A percentile compares a stretch with the other conserved stretches of the same genome.
Conservation (phyloP, 345 rosid genomes). For the Sonneratia alba region DNA sequence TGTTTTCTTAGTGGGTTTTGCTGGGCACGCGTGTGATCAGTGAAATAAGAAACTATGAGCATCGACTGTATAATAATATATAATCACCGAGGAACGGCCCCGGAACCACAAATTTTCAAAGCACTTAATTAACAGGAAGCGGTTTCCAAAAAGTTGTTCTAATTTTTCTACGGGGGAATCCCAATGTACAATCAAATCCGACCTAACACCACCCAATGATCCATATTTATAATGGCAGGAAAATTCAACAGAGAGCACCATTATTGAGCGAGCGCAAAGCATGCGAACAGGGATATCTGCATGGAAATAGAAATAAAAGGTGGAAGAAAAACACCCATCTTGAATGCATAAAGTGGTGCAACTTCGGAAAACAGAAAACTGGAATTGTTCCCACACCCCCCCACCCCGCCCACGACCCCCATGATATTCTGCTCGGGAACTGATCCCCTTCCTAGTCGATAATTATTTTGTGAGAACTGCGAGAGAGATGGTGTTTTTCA, state of each 20-base stretch:
- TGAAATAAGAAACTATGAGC: background rate
- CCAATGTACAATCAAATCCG: background rate
- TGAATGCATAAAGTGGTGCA: background rate
- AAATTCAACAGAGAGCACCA: background rate
- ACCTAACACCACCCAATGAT: slow-evolving; percentile 10
- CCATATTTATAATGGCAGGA: background rate
- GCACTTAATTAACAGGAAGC: background rate
- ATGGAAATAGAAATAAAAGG: background rate
- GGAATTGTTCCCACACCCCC: background rate
- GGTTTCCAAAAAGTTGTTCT: background rate
- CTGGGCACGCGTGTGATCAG: background rate
- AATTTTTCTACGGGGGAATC: background rate
- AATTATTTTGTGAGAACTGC: too few species aligned
- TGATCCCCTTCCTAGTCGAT: too few species aligned
- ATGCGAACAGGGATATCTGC: background rate
- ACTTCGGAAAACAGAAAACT: background rate
- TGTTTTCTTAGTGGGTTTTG: background rate
- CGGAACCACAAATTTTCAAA: background rate
- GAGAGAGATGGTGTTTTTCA: too few species aligned
- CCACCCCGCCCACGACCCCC: too few species aligned
- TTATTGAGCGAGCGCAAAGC: background rate
- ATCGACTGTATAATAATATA: background rate
- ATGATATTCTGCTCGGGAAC: too few species aligned
- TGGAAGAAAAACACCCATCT: background rate
- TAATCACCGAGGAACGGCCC: background rate